phyloP scores from a whole-genome alignment of 2,329 filamentous ascomycete genomes.

The Neonectria hederae region DNA sequence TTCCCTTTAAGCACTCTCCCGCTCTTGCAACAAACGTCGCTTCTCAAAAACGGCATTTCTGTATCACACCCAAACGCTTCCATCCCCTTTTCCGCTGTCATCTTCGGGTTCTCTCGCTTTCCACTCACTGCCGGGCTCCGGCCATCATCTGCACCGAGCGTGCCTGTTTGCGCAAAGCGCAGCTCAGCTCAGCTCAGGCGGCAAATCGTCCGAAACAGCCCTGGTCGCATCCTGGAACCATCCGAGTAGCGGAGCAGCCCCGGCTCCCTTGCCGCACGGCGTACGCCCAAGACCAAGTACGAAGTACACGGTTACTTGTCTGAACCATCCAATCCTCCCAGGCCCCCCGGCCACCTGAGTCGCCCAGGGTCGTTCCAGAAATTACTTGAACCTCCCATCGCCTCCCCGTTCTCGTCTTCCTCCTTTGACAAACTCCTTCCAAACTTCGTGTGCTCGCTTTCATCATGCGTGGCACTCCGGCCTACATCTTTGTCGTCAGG shows the following conservation, averaged over 20 bases:
- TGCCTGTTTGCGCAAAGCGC: conserved; percentile 7
- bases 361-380: conserved; percentile 8
- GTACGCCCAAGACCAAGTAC: neutral
- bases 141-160: conserved; percentile 8
- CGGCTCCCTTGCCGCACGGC: neutral
- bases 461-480: conserved; percentile 54
- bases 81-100: neutral
- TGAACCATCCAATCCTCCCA: conserved; percentile 7
- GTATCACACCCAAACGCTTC: neutral
- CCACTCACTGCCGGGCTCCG: neutral
- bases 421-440: conserved; percentile 9
- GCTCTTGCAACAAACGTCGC: neutral
- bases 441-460: conserved; percentile 13
- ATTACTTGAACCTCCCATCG: conserved; percentile 16
- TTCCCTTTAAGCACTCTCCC: neutral
- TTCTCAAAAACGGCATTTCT: neutral
- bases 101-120: neutral
- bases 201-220: conserved; percentile 19
- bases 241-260: conserved; percentile 17
- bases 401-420: conserved; percentile 6
- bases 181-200: conserved; percentile 9
- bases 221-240: conserved; percentile 15
- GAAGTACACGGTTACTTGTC: conserved; percentile 17
- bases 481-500: conserved; percentile 58
- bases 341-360: conserved; percentile 15